A percentile compares a stretch with the other conserved stretches of the same genome.
These are phyloP conservation scores for Pisolithus tinctorius DNA, from an alignment of 768 basidiomycete genomes.

Conservation along the genomic window DNA sequence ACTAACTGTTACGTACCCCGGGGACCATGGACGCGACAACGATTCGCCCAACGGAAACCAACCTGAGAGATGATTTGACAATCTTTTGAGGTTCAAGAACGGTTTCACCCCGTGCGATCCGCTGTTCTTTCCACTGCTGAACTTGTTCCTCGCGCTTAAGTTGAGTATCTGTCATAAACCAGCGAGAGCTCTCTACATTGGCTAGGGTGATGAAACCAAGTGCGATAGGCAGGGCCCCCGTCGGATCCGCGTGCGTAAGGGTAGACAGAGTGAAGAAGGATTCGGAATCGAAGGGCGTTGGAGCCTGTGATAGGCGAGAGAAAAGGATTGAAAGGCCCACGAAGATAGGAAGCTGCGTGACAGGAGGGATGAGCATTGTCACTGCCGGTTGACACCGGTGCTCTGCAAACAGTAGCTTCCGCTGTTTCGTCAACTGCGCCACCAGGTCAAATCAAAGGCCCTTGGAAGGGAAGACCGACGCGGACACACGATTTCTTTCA, in stretches of 20 bases:
- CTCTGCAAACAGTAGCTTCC: constrained; percentile 53
- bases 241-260: constrained; percentile 64
- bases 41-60: constrained; percentile 60
- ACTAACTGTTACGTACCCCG: constrained; percentile 43
- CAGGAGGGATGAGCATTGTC: constrained; percentile 53
- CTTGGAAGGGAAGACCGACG: not conserved
- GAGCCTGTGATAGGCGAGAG: constrained; percentile 46
- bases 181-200: constrained; percentile 71
- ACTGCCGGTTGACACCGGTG: constrained; percentile 51
- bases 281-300: constrained; percentile 68
- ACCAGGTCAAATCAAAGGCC: constrained; percentile 1
- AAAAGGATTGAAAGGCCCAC: constrained; percentile 57
- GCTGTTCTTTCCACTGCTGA: constrained; percentile 41
- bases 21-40: constrained; percentile 61
- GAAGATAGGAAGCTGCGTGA: constrained; percentile 70
- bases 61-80: constrained; percentile 48
- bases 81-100: constrained; percentile 42
- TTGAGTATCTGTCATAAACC: constrained; percentile 60
- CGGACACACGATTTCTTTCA: constrained; percentile 38
- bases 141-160: constrained; percentile 42
- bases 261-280: constrained; percentile 70
- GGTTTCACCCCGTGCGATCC: constrained; percentile 35
- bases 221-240: constrained; percentile 59
- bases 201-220: constrained; percentile 71
- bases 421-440: constrained; percentile 43